Evolutionary conservation across 352 stramenopile genomes (phyloP), one percentile per base, ranked within the genome.

Genomic region (Aphanomyces stellatus): DNA sequence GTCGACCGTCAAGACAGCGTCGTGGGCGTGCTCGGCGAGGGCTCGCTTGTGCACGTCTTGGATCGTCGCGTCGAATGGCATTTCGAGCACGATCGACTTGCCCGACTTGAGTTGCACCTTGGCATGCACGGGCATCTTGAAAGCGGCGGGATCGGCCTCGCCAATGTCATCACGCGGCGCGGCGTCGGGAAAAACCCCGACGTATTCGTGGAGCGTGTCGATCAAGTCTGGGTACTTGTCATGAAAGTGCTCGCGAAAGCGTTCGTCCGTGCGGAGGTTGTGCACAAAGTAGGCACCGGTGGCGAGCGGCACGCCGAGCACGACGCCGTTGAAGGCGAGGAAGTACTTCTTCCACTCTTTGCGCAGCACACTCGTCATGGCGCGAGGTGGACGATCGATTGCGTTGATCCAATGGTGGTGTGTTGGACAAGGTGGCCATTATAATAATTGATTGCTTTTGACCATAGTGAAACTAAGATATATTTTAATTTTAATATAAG

Each of bases 181-280:
- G 5, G 71, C 56, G 41, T 61, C 53, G 69, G 86, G 79, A 48
- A 84, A 80, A 27, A 93, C 71, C 55, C 80, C 74, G 22, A 88
- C 71, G 66, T 87, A 88, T 49, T 77, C 68, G 64, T 90, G 79
- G 56, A 93, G 86, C 8, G 71, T 65, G 13, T 77, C 75, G 28
- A 93, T 80, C 1, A 93, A 56, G 4, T 93, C 81, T 15, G 85
- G 85, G 73, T 91, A 93, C 13, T 85, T 82, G 65, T 86, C 79
- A 48, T 85, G 88, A 60, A 93, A 93, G 63, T 93, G 80, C 70
- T 74, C 81, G 73, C 90, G 90, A 69, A 93, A 93, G 60, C 87
- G 80, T 66, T 90, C 79, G 71, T 93, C 85, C 10, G 75, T 78
- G 73, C 87, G 78, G 41, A 93, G 72, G 69, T 93, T 93, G 77